Percentiles rank a stretch among this genome's conserved stretches.
Conservation (phyloP, 345 rosid species). For the Hibiscus syriacus region DNA sequence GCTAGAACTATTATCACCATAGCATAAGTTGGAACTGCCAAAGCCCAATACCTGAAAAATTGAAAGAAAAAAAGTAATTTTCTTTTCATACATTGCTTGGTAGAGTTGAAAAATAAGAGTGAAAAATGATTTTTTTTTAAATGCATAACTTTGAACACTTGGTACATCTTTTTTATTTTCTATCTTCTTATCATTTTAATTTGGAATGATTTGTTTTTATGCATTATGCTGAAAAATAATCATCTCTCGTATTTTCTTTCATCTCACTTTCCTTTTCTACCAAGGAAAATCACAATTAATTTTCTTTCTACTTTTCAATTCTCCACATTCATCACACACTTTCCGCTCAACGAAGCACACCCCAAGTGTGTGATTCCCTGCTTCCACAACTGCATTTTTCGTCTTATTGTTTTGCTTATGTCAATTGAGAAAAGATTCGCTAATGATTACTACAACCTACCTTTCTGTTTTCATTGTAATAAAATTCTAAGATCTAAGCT, state of each 20-base stretch:
- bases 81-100: too few relatives aligned
- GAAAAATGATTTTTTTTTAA: too few relatives aligned
- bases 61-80: neutral
- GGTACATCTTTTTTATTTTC: too few relatives aligned
- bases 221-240: too few relatives aligned
- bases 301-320: neutral
- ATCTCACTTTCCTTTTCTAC: neutral
- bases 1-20: conserved; percentile 48
- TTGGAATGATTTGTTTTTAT: too few relatives aligned
- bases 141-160: too few relatives aligned
- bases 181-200: too few relatives aligned
- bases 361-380: neutral
- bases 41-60: conserved; percentile 60
- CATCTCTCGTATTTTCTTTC: neutral
- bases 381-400: neutral
- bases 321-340: neutral
- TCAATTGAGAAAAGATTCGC: neutral
- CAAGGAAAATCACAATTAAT: neutral
- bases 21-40: conserved; percentile 67
- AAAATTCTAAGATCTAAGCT: neutral
- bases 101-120: too few relatives aligned
- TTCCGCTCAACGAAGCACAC: neutral
- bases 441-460: neutral
- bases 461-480: neutral
- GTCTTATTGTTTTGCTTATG: neutral